A percentile compares a stretch with the other conserved stretches of the same genome.
Evolutionary conservation across 768 basidiomycete genomes (phyloP).

Genomic region (Lactarius trivialis): DNA sequence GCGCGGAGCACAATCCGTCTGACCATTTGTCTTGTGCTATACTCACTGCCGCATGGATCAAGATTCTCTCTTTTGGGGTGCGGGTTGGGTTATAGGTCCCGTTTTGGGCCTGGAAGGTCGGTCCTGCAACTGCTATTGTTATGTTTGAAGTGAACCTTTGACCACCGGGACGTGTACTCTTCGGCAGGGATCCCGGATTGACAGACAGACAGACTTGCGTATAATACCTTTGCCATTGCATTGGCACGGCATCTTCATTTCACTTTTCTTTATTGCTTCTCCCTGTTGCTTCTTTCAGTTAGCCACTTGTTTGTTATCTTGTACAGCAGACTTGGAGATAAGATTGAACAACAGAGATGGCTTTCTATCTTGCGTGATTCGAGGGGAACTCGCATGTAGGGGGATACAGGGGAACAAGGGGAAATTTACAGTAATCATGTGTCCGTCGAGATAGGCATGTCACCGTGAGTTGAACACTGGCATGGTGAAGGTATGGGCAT

Average conservation of each 20-base stretch:
- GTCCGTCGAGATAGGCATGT: not conserved
- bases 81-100: slow-evolving; percentile 33
- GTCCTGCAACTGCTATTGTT: not conserved
- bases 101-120: slow-evolving; percentile 39
- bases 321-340: not conserved
- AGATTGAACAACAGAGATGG: not conserved
- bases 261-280: not conserved
- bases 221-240: not conserved
- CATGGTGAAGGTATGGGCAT: not conserved
- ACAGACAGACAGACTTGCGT: not conserved
- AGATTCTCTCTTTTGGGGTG: not conserved
- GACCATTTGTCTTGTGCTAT: no score
- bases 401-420: not conserved
- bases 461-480: not conserved
- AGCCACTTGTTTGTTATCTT: not conserved
- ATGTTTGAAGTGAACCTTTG: not conserved
- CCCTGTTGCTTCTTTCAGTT: not conserved
- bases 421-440: not conserved
- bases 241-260: not conserved
- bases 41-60: no score
- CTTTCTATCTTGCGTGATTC: not conserved
- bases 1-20: no score
- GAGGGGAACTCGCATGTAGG: not conserved
- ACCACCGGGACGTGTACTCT: not conserved
- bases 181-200: not conserved